Evolutionary conservation across 345 rosid species (phyloP), one percentile per base, ranked within the genome.

Genomic region (Hibiscus syriacus): DNA sequence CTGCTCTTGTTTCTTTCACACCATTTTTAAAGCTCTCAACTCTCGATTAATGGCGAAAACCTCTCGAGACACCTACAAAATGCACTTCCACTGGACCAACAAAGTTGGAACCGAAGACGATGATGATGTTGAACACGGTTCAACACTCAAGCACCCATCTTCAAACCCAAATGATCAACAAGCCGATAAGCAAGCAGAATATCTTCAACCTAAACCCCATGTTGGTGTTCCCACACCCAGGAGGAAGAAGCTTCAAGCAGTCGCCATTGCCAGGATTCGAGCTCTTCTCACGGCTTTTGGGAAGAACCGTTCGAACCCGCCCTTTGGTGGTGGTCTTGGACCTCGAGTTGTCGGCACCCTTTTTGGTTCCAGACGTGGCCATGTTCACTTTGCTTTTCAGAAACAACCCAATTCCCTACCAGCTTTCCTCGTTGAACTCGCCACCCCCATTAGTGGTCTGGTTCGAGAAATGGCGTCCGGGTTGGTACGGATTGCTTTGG

Each of bases 391-490:
- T 71, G 90, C 96, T 2, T 80, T 94, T 55, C 98, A 94, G 67
- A 94, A 78, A 64, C 92, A 94, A 45, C 87, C 99, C 26, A 77
- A 19, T 59, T 86, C 95, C 0, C 80, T 89, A 0, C 97, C 98
- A 3, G 90, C 99, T 64, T 86, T 94, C 66, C 76, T 89, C 0
- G 81, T 94, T 41, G 98, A 94, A 56, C 87, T 94, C 17, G 94
- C 99, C 7, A 89, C 98, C 1, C 99, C 97, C 4, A 94, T 94
- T 2, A 86, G 95, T 32, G 92, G 87, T 1, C 73, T 94, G 68
- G 97, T 91, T 16, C 68, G 84, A 72, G 97, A 91, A 72, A 94
- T 94, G 99, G 96, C 99, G n/a, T 91, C 99, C 0, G 99, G 99
- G 62, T 75, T 94, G 66, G 97, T 94, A 3, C 79, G 99, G 55